phyloP scores from a whole-genome alignment of 2,329 filamentous ascomycete genomes.

The Aspergillus felis region DNA sequence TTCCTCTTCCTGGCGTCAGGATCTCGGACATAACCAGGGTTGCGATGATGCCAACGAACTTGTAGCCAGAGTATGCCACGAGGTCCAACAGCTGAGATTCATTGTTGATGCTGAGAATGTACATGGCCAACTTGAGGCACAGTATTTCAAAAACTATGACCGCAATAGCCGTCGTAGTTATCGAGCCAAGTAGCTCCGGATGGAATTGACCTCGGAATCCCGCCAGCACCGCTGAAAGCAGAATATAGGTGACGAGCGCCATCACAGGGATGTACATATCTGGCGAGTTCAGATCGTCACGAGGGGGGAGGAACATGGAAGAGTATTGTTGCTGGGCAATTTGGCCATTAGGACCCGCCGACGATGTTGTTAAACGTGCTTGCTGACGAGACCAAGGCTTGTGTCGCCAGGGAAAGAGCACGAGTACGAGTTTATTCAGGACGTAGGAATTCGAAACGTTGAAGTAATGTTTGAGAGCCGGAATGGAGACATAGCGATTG shows the following conservation, averaged over 20 bases:
- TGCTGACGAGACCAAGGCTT: constrained; percentile 96
- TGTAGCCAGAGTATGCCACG: constrained; percentile 95
- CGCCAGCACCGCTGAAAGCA: constrained; percentile 84
- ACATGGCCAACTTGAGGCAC: constrained; percentile 87
- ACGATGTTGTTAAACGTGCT: constrained; percentile 45
- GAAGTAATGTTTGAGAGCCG: constrained; percentile 96
- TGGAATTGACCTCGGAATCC: constrained; percentile 89
- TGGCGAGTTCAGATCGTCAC: constrained; percentile 94
- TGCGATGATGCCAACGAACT: constrained; percentile 94
- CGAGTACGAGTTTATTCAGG: constrained; percentile 84
- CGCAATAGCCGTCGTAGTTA: constrained; percentile 75
- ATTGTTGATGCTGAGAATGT: constrained; percentile 88
- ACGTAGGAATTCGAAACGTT: constrained; percentile 98
- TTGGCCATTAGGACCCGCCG: constrained; percentile 53
- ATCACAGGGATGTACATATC: constrained; percentile 99
- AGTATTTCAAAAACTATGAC: constrained; percentile 85
- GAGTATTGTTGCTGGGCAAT: constrained; percentile 55
- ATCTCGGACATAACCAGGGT: constrained; percentile 78
- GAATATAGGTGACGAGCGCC: constrained; percentile 95
- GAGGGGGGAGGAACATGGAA: constrained; percentile 73
- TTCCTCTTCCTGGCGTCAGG: constrained; percentile 72
- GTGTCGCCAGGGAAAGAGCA: constrained; percentile 96
- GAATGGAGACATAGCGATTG: constrained; percentile 83
- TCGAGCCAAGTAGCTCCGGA: constrained; percentile 86
- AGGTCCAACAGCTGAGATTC: constrained; percentile 90